Conservation (phyloP, 768 basidiomycete species). For the Naganishia vishniacii region DNA sequence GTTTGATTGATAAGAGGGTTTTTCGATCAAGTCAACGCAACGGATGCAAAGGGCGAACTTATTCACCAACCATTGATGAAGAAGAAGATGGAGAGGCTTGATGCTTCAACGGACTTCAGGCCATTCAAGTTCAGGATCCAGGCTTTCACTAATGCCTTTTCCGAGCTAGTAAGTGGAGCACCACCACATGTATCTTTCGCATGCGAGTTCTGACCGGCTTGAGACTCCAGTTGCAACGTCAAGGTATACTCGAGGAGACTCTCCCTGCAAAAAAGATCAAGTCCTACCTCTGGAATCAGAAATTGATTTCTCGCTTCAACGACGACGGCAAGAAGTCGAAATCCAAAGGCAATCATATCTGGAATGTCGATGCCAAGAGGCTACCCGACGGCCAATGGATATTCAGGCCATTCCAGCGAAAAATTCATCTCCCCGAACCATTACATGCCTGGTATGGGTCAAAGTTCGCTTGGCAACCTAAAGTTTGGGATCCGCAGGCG, state of each 20-base stretch:
- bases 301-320: conserved; percentile 93
- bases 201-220: conserved; percentile 23
- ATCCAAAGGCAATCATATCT: conserved; percentile 98
- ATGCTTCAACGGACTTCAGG: conserved; percentile 92
- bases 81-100: conserved; percentile 90
- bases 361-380: conserved; percentile 96
- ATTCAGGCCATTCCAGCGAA: conserved; percentile 81
- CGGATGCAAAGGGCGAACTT: conserved; percentile 88
- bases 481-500: conserved; percentile 94
- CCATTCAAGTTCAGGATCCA: conserved; percentile 99
- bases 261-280: conserved; percentile 94
- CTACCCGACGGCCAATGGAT: conserved; percentile 61
- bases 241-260: conserved; percentile 87
- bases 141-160: conserved; percentile 91
- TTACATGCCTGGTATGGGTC: conserved; percentile 60
- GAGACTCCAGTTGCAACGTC: conserved; percentile 60
- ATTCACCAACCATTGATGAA: conserved; percentile 98
- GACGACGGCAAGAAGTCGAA: conserved; percentile 99
- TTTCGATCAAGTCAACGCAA: conserved; percentile 95
- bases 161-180: conserved; percentile 65
- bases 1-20: no score
- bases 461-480: conserved; percentile 82
- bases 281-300: conserved; percentile 85
- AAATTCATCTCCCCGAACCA: conserved; percentile 76
- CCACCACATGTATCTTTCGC: background rate